Conservation (phyloP, 352 stramenopile genomes). For the Pythium guiyangense region DNA sequence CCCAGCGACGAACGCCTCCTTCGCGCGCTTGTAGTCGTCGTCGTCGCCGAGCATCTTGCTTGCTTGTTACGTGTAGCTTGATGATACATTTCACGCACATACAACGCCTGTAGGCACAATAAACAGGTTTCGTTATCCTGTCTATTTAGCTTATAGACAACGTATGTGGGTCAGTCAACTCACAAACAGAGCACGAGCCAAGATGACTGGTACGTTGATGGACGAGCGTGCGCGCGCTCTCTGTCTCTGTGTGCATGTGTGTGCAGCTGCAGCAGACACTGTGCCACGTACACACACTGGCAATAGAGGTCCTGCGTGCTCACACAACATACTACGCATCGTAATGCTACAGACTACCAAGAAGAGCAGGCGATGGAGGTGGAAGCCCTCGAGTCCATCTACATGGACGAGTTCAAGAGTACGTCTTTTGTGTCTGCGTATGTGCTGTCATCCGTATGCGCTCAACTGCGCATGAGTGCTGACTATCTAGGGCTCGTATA, state of each 20-base stretch:
- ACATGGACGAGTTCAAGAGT: slow-evolving; percentile 89
- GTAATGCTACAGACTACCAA: slow-evolving; percentile 62
- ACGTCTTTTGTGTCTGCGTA: slow-evolving; percentile 11
- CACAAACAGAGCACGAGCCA: neutral
- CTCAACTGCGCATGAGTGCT: too few relatives aligned
- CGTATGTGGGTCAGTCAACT: too few relatives aligned
- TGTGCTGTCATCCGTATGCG: too few relatives aligned
- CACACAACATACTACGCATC: neutral
- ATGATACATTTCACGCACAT: too few relatives aligned
- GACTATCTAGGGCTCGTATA: neutral
- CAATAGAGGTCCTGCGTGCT: neutral
- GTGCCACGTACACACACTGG: too few relatives aligned
- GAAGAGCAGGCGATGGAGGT: slow-evolving; percentile 88
- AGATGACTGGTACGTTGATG: slow-evolving; percentile 54
- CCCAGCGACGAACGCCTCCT: slow-evolving; percentile 76
- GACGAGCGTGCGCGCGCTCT: neutral
- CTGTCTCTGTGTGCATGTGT: neutral
- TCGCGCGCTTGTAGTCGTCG: slow-evolving; percentile 80
- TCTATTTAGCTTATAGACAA: too few relatives aligned
- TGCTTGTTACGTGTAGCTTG: slow-evolving; percentile 7
- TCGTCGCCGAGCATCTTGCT: slow-evolving; percentile 27
- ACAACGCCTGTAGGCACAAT: too few relatives aligned
- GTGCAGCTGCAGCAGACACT: too few relatives aligned
- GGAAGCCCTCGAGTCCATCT: slow-evolving; percentile 86
- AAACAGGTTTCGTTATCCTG: too few relatives aligned